These are phyloP conservation scores for Pyricularia pennisetigena DNA, from an alignment of 2,329 filamentous ascomycete genomes.

Conservation along the genomic window DNA sequence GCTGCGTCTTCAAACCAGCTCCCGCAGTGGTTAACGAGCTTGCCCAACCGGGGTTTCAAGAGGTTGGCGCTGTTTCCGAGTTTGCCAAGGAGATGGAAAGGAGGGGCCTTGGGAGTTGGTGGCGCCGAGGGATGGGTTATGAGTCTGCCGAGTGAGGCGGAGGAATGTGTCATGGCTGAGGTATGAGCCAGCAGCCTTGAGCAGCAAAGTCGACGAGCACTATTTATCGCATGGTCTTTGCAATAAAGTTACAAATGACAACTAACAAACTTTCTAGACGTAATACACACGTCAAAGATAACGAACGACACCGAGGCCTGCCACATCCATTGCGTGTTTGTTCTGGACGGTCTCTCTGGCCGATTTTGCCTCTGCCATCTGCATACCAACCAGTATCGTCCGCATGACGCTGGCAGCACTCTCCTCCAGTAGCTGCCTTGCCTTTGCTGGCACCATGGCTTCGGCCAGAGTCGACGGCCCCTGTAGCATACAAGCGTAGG, in stretches of 20 bases:
- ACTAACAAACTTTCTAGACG: neutral
- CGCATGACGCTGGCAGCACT: neutral
- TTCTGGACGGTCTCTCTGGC: neutral
- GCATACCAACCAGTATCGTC: neutral
- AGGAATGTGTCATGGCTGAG: neutral
- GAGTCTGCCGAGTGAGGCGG: neutral
- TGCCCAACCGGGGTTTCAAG: slow-evolving; percentile 30
- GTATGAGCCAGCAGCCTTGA: too few relatives aligned
- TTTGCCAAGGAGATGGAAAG: slow-evolving; percentile 54
- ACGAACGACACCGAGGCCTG: neutral
- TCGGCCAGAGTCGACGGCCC: slow-evolving; percentile 17
- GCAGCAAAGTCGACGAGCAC: too few relatives aligned
- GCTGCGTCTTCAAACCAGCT: slow-evolving; percentile 44
- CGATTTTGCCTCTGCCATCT: neutral
- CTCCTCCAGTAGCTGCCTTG: neutral
- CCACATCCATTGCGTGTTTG: neutral
- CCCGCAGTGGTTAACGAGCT: slow-evolving; percentile 11
- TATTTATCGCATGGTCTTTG: neutral
- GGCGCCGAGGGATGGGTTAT: slow-evolving; percentile 58
- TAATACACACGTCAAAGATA: neutral
- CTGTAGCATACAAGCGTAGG: slow-evolving; percentile 19
- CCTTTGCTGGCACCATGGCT: slow-evolving; percentile 11
- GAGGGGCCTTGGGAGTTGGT: slow-evolving; percentile 52
- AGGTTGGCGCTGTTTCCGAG: slow-evolving; percentile 53
- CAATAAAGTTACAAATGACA: neutral